Conservation (phyloP, 148 eudicot genomes). For the Silene latifolia region DNA sequence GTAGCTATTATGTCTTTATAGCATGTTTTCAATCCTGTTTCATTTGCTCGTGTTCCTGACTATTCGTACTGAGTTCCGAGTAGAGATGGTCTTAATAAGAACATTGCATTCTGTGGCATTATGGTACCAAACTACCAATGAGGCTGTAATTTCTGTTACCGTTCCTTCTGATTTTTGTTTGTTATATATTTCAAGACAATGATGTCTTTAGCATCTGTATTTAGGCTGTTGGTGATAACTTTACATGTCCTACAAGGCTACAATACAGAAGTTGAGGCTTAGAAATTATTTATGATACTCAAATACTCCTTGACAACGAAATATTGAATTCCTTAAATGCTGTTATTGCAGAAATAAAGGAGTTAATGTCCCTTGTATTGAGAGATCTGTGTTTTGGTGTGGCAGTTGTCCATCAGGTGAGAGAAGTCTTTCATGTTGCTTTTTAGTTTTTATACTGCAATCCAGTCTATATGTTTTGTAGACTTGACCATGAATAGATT, state of each 20-base stretch:
- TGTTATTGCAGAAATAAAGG: slow-evolving; percentile 82
- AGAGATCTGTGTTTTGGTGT: slow-evolving; percentile 71
- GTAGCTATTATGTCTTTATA: neutral
- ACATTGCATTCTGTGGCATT: neutral
- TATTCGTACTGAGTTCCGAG: neutral
- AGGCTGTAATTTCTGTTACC: neutral
- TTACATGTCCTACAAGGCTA: neutral
- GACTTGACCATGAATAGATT: neutral
- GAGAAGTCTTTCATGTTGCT: slow-evolving; percentile 16
- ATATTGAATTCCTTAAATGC: slow-evolving; percentile 11
- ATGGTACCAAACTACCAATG: neutral
- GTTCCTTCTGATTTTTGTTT: neutral
- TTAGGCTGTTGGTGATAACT: slow-evolving; percentile 4
- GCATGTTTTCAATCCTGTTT: neutral
- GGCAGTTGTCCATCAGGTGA: slow-evolving; percentile 94
- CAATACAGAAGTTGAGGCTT: neutral
- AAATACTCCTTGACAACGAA: neutral
- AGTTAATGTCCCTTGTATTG: slow-evolving; percentile 65
- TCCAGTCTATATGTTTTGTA: neutral
- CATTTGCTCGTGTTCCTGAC: neutral
- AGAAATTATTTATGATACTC: neutral
- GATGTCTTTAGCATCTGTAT: neutral
- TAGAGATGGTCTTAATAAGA: neutral
- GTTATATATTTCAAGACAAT: neutral
- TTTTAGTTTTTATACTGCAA: neutral